Evolutionary conservation across 164 flowering plant genomes (phyloP), one percentile per base, ranked within the genome.

Genomic region (Chloranthus sessilifolius): DNA sequence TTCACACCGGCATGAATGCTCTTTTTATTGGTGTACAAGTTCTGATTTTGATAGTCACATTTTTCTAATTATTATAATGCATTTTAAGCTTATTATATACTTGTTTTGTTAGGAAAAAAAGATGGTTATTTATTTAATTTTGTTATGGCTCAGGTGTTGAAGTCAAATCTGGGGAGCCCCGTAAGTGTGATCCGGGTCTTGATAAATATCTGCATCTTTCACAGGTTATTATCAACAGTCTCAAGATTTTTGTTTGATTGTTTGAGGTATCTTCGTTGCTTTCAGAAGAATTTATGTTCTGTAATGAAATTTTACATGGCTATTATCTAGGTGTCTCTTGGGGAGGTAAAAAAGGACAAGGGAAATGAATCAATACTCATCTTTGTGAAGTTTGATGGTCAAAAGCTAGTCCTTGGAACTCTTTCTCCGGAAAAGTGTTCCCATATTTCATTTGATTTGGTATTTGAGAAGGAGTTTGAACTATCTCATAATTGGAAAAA

Each of bases 131-230:
- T n/a, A n/a, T n/a, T n/a, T n/a, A n/a, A n/a, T n/a, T n/a, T n/a
- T n/a, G n/a, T n/a, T n/a, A n/a, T n/a, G n/a, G n/a, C n/a, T n/a
- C 40, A 83, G 91, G 87, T 47, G 73, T 72, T 51, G 91, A 83
- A 70, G 81, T 83, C 16, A 83, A 80, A 73, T 56, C 81, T 28
- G 87, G 91, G 17, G 60, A 70, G 61, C 44, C 78, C 0, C 33
- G 72, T 26, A 70, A 66, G 44, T 78, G 73, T 6, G 15, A 47
- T 1, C 66, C 70, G 35, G 74, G 47, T 0, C 56, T 25, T 7
- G 62, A 52, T 0, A 50, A 45, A 30, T 17, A 64, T 5, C 17
- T 83, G 20, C 87, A 81, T 61, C 71, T 83, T 28, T 81, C 87
- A 15, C 83, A 71, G 83, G 91, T 82, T 10, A 14, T 31, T n/a